A percentile compares a stretch with the other conserved stretches of the same genome.
phyloP scores from a whole-genome alignment of 345 rosid genomes.

The Pugionium cornutum region DNA sequence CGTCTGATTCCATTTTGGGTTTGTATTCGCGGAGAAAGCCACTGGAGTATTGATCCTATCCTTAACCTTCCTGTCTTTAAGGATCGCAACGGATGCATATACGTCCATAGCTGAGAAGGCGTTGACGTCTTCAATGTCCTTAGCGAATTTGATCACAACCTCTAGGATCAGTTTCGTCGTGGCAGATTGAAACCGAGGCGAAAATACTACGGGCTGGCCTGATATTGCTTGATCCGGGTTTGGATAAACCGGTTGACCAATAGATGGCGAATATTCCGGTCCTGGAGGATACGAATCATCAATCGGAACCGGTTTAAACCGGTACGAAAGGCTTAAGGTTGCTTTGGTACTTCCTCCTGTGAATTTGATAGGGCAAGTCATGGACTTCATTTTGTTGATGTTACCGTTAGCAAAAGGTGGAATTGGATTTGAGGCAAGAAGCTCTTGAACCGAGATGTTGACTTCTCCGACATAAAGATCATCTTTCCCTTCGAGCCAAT shows the following conservation, averaged over 20 bases:
- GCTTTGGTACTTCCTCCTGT: slow-evolving; percentile 41
- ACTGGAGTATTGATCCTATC: slow-evolving; percentile 47
- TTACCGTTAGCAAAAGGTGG: slow-evolving; percentile 24
- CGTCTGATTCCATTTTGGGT: slow-evolving; percentile 65
- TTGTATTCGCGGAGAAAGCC: slow-evolving; percentile 43
- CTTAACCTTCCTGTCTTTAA: background rate
- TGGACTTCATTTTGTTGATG: slow-evolving; percentile 21
- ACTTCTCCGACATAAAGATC: slow-evolving; percentile 59
- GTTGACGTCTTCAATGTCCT: slow-evolving; percentile 53
- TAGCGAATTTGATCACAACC: slow-evolving; percentile 53
- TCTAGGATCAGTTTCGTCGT: slow-evolving; percentile 47
- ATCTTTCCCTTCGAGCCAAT: slow-evolving; percentile 52
- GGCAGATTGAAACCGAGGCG: background rate
- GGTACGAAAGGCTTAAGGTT: slow-evolving; percentile 52
- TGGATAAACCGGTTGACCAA: background rate
- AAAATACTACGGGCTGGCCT: background rate
- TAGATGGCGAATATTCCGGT: background rate
- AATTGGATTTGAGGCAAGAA: slow-evolving; percentile 32
- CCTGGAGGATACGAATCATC: background rate
- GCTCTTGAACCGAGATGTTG: slow-evolving; percentile 60
- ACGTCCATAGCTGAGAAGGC: slow-evolving; percentile 60
- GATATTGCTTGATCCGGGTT: background rate
- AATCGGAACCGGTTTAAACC: slow-evolving; percentile 37
- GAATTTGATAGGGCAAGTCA: slow-evolving; percentile 52
- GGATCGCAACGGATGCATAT: slow-evolving; percentile 47